Percentiles rank a stretch among this genome's conserved stretches.
Evolutionary conservation across 2,329 filamentous ascomycete species (phyloP).

Genomic region (Trichoderma harzianum): DNA sequence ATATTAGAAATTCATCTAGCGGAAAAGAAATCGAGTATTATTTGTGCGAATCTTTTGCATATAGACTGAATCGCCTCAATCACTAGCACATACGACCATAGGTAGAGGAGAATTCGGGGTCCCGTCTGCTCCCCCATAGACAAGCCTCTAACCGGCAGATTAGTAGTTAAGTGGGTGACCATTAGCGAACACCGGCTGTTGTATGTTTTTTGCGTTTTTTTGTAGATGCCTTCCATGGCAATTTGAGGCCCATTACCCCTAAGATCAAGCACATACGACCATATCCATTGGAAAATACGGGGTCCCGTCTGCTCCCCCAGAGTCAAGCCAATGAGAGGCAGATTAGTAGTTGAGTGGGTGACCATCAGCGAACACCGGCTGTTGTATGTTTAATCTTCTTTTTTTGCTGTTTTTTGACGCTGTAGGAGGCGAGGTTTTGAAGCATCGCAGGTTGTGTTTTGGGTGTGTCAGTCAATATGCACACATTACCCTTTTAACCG

Average conservation of each 20-base stretch:
- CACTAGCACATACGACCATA: too few relatives aligned
- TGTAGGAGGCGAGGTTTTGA: neutral
- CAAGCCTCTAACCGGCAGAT: too few relatives aligned
- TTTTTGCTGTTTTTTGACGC: neutral
- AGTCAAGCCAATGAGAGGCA: neutral
- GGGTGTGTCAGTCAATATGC: neutral
- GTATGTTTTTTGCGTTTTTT: neutral
- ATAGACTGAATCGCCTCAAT: too few relatives aligned
- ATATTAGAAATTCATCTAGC: too few relatives aligned
- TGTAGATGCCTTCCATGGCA: too few relatives aligned
- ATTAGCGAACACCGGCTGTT: neutral
- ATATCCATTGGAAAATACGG: too few relatives aligned
- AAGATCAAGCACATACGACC: too few relatives aligned
- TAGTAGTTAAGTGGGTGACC: neutral
- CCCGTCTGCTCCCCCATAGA: too few relatives aligned
- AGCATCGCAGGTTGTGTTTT: neutral
- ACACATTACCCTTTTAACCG: neutral
- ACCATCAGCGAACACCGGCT: neutral
- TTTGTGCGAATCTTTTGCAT: too few relatives aligned
- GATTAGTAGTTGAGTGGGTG: neutral
- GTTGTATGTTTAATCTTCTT: neutral
- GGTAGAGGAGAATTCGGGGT: too few relatives aligned
- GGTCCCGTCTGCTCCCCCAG: neutral
- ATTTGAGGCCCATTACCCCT: too few relatives aligned
- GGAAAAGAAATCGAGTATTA: too few relatives aligned